phyloP scores from a whole-genome alignment of 1,284 basidiomycete genomes.

The Ganoderma multipileum region DNA sequence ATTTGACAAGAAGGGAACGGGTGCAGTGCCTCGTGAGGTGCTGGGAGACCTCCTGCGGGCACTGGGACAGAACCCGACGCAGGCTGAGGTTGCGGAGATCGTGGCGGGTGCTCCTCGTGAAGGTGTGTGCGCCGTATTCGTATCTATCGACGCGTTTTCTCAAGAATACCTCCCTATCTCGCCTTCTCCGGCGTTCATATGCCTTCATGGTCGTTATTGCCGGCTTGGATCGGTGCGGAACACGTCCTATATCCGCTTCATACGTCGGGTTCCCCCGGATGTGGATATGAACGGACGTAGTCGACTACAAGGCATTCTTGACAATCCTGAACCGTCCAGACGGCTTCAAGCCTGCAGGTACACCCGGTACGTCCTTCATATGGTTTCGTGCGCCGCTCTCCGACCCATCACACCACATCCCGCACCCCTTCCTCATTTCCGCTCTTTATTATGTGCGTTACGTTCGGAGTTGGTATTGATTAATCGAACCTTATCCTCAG shows the following conservation, averaged over 20 bases:
- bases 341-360: constrained; percentile 96
- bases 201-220: no score
- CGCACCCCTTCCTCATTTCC: background rate
- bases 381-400: background rate
- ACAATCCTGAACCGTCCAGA: constrained; percentile 94
- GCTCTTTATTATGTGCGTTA: background rate
- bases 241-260: background rate
- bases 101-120: constrained; percentile 78
- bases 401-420: background rate
- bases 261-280: background rate
- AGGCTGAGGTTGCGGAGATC: constrained; percentile 92
- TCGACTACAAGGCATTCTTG: constrained; percentile 91
- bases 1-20: constrained; percentile 95
- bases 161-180: background rate
- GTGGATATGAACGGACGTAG: constrained; percentile 46
- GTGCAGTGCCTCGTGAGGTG: constrained; percentile 86
- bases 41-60: constrained; percentile 96
- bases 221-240: background rate
- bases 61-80: constrained; percentile 97
- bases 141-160: constrained; percentile 4
- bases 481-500: constrained; percentile 50
- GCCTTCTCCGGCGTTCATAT: background rate
- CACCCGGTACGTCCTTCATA: constrained; percentile 67
- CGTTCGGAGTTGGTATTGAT: background rate
- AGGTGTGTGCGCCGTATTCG: constrained; percentile 52